Base-by-base conservation (phyloP, 2,329 filamentous ascomycete genomes). In the Hypoxylon sp. region DNA sequence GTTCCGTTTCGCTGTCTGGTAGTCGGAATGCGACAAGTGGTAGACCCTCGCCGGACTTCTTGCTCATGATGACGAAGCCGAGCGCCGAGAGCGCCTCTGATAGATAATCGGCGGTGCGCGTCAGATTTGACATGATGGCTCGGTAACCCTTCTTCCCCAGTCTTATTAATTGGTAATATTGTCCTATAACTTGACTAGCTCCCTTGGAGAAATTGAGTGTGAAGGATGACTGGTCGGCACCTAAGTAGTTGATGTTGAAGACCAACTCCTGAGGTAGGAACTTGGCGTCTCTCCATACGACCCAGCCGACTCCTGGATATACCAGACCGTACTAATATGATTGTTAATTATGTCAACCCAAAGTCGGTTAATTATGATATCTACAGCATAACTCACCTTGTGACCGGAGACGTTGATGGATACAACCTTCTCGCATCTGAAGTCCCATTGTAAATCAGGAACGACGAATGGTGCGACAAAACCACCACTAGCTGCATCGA, bases 231-330 rank as follows among this genome's bases (percentile, higher is more conserved):
- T 98, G 95, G 78, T 98, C 94, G 10, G 95, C 94, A 54, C 95
- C 95, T 5, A 98, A 91, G 83, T 98, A 98, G 87, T 98, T 98
- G 87, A 98, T 98, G 86, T 97, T 98, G 88, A 98, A 98, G 75
- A 98, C 94, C 22, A 98, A 90, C 77, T 98, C 94, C 78, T 95
- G 87, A 6, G 95, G 95, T 2, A 97, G 87, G 81, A 86, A 96
- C 79, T 96, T 91, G 55, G 93, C 88, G 42, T 90, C 88, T 52
- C 94, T 90, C 94, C 94, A 98, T 72, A 98, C 85, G 10, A 95
- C 90, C 95, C 95, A 98, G 65, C 95, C 95, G 13, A 98, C 93
- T 79, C 95, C 94, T 0, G 94, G 94, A 78, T 98, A 97, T 54
- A 97, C 85, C 19, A 89, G 83, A 19, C 86, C 85, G 71, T 88